Conservation (phyloP, 768 basidiomycete species). For the Boletus edulis region DNA sequence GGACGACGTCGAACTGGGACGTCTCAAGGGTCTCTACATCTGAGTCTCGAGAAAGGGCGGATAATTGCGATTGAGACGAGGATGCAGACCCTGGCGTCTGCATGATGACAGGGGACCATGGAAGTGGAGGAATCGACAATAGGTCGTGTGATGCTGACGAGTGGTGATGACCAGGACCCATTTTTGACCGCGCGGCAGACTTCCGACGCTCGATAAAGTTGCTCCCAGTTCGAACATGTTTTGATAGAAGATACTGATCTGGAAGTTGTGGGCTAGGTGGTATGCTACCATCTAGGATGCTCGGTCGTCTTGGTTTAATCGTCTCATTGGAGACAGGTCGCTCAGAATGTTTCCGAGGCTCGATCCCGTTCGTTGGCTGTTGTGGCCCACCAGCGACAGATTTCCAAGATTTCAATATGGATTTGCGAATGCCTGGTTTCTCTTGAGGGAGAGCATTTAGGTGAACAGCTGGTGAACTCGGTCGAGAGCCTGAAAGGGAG, state of each 20-base stretch:
- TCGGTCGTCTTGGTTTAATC: conserved; percentile 45
- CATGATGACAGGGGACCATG: conserved; percentile 12
- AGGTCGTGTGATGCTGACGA: conserved; percentile 33
- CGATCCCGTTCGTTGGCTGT: conserved; percentile 26
- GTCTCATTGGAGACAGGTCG: conserved; percentile 33
- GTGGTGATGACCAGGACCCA: conserved; percentile 15
- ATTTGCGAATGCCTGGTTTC: conserved; percentile 55
- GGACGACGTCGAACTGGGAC: conserved; percentile 67
- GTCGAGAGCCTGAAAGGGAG: conserved; percentile 33
- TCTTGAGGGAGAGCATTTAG: conserved; percentile 33
- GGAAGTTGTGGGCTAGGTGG: conserved; percentile 67
- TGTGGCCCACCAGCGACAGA: conserved; percentile 39
- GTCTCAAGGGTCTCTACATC: conserved; percentile 48
- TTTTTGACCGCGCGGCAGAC: conserved; percentile 18
- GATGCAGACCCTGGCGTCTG: conserved; percentile 25
- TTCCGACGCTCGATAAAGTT: conserved; percentile 29
- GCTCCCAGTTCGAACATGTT: conserved; percentile 32
- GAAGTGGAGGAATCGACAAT: conserved; percentile 12
- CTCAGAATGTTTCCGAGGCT: conserved; percentile 40
- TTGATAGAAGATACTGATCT: conserved; percentile 40
- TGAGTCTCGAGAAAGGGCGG: conserved; percentile 22
- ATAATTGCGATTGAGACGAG: conserved; percentile 27
- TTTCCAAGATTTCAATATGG: conserved; percentile 69
- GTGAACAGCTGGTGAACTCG: conserved; percentile 24
- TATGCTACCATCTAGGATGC: conserved; percentile 44